Base-by-base conservation (phyloP, 169 alveolate species). In the Babesia ovis region DNA sequence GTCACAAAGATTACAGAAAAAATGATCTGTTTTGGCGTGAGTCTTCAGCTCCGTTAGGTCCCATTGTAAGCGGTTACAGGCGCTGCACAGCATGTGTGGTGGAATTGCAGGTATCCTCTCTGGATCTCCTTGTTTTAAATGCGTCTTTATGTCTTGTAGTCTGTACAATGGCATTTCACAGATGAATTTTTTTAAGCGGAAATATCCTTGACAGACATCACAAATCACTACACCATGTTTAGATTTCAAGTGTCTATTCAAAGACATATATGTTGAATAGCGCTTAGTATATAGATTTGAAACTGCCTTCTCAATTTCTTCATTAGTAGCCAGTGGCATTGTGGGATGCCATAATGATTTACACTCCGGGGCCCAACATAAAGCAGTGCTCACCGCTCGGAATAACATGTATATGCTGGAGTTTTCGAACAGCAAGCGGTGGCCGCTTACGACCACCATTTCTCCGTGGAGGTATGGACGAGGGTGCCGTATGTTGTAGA, bases 341-440 rank as follows among this genome's bases (percentile, higher is more conserved):
- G 45, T 5, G 35, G 79, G 27, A 14, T 53, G 31, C 86, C 86
- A 77, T 31, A 12, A 25, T 53, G 68, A 31, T 35, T 60, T 67
- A 56, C 86, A 77, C 45, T 77, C 86, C 0, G 86, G 67, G 56
- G 71, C 31, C 86, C 86, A 77, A 23, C 86, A 77, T 53, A 77
- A 23, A n/a, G 86, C 74, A n/a, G 72, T 62, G 22, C 54, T 45
- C 23, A 69, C 73, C 48, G 60, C 61, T 27, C 71, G 59, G 58
- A 54, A 77, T 22, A 77, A 39, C 57, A 61, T 41, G 42, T 77
- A 77, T 23, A 77, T 77, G 32, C 75, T 45, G 3, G 75, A 54
- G 39, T 43, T 31, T 68, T 77, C 86, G 23, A 77, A 77, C 45
- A 68, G 9, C 83, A 77, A n/a, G 22, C 67, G 45, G 35, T 46